Evolutionary conservation across 129 eudicot genomes (phyloP).

Genomic region (Gnaphalium uliginosum): DNA sequence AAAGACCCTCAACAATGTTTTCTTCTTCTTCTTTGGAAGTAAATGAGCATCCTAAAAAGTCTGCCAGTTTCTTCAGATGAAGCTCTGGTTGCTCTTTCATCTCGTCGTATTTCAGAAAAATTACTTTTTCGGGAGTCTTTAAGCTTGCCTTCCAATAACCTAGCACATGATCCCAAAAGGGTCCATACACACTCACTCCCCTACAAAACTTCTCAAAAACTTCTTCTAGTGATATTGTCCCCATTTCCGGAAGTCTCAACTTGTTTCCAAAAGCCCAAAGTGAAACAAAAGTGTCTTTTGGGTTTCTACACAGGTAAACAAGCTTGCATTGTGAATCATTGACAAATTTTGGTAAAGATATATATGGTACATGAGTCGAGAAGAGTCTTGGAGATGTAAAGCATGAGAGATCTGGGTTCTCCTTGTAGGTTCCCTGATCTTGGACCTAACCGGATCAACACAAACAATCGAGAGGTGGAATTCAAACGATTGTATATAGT

Average conservation of each 20-base stretch:
- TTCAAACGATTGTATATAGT: no score
- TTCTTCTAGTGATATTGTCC: constrained; percentile 16
- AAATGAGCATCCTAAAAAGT: constrained; percentile 45
- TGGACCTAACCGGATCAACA: no score
- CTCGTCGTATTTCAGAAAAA: constrained; percentile 56
- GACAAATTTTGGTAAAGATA: constrained; percentile 23
- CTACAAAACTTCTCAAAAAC: constrained; percentile 31
- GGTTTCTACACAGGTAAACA: constrained; percentile 52
- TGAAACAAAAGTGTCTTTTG: constrained; percentile 53
- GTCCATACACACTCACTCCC: constrained; percentile 29
- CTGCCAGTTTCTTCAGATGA: constrained; percentile 3
- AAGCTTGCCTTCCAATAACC: constrained; percentile 12
- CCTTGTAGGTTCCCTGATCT: no score
- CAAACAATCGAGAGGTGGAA: no score
- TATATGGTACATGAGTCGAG: constrained; percentile 34
- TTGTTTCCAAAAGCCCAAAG: constrained; percentile 50
- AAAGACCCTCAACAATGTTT: constrained; percentile 35
- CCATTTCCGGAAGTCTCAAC: constrained; percentile 18
- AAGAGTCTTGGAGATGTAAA: constrained; percentile 34
- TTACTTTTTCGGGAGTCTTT: constrained; percentile 29
- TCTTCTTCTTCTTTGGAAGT: constrained; percentile 37
- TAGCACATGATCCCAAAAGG: no score
- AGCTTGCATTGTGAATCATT: constrained; percentile 34
- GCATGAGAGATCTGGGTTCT: constrained; percentile 19
- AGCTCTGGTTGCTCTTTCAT: constrained; percentile 29